Conservation (phyloP, 2,329 filamentous ascomycete species). For the Emergomyces orientalis region DNA sequence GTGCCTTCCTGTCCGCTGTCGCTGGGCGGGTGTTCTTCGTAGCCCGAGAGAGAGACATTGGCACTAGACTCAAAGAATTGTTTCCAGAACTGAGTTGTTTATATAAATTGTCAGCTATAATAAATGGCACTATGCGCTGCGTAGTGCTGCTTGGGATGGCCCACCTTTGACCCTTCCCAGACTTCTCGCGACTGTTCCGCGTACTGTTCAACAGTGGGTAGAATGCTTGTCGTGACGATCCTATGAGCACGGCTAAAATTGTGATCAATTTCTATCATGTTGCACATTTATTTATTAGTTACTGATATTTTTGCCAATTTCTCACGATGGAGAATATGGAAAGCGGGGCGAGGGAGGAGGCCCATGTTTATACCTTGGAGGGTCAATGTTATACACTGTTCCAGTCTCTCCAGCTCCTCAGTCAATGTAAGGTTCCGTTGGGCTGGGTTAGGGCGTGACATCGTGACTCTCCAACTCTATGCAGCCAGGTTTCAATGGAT, state of each 20-base stretch:
- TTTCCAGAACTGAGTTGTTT: slow-evolving; percentile 75
- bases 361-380: slow-evolving; percentile 74
- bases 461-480: slow-evolving; percentile 19
- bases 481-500: not conserved
- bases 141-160: slow-evolving; percentile 6
- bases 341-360: slow-evolving; percentile 14
- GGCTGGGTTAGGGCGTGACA: slow-evolving; percentile 43
- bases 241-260: slow-evolving; percentile 96
- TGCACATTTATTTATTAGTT: slow-evolving; percentile 1
- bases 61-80: slow-evolving; percentile 98
- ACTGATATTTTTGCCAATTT: not conserved
- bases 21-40: slow-evolving; percentile 63
- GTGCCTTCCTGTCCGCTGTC: slow-evolving; percentile 48
- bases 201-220: slow-evolving; percentile 91
- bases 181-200: slow-evolving; percentile 86
- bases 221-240: slow-evolving; percentile 86
- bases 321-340: not conserved
- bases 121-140: too few species aligned
- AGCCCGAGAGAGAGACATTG: slow-evolving; percentile 90
- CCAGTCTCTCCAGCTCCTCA: slow-evolving; percentile 89
- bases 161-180: slow-evolving; percentile 91
- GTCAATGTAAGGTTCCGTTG: slow-evolving; percentile 65
- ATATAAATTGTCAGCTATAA: not conserved
- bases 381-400: slow-evolving; percentile 93
- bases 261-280: slow-evolving; percentile 74